Base-by-base conservation (phyloP, 371 early-diverging fungal genomes). In the Mortierella sp. region DNA sequence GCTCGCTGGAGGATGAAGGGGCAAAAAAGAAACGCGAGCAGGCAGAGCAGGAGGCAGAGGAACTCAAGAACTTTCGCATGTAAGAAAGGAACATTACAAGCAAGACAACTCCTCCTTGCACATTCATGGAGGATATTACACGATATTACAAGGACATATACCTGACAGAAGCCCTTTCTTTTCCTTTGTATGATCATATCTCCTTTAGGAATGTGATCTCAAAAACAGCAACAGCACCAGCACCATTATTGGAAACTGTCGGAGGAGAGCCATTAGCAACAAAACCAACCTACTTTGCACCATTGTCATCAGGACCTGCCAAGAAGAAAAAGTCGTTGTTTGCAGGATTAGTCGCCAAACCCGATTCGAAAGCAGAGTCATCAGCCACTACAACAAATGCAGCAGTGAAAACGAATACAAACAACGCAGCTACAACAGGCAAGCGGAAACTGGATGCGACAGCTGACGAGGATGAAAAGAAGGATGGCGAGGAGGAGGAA, bases 61-160 rank as follows among this genome's bases (percentile, higher is more conserved):
- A 92, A 42, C 76, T 96, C 45, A 94, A 93, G 70, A 88, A 88
- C 52, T 96, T 92, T 76, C 90, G 94, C 79, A 89, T 89, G 89
- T 90, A 90, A 70, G 84, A 19, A 63, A 13, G 5, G 11, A 13
- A 45, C 34, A 14, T n/a, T 21, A 8, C 34, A 34, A 34, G 10
- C 24, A 38, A 1, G 42, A 38, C 42, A 38, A 38, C 1, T 38
- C 42, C 42, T 38, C 42, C 42, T 38, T 57, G 74, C 7, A 24
- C 60, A 38, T 1, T 13, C 3, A 50, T 50, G 3, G 2, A 16
- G 14, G 3, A 50, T 50, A 50, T 3, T 50, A 1, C 11, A 50
- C 50, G 50, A 50, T 14, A 14, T 50, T 13, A 16, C 16, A 13
- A 14, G 3, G 65, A 10, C 34, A 14, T n/a, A 44, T 21, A 42